Evolutionary conservation across 1,139 yeast species (phyloP).

Genomic region (Arxiozyma telluris): DNA sequence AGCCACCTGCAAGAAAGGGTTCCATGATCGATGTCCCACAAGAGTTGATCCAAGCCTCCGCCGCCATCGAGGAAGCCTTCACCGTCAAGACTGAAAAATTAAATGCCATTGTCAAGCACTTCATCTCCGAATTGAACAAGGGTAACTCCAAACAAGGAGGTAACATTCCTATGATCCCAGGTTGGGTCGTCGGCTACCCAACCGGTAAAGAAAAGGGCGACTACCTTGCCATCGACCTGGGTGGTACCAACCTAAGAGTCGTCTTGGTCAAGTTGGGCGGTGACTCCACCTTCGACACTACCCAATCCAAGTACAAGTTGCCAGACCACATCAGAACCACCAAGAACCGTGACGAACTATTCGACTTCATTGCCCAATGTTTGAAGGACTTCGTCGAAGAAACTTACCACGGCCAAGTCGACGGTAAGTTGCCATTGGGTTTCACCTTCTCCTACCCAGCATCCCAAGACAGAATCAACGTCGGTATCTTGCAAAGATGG

Average conservation of each 20-base stretch:
- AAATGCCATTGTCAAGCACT: constrained; percentile 58
- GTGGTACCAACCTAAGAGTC: constrained; percentile 90
- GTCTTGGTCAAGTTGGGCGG: constrained; percentile 79
- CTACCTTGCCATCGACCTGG: constrained; percentile 86
- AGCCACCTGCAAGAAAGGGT: constrained; percentile 75
- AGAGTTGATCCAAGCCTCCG: constrained; percentile 50
- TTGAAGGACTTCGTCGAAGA: constrained; percentile 55
- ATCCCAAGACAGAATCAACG: constrained; percentile 71
- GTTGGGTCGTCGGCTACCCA: constrained; percentile 93
- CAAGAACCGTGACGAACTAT: constrained; percentile 56
- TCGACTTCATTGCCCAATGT: constrained; percentile 79
- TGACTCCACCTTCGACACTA: constrained; percentile 65
- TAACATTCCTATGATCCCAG: constrained; percentile 91
- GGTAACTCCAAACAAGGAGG: constrained; percentile 72
- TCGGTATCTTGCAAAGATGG: constrained; percentile 90
- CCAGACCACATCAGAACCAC: constrained; percentile 76
- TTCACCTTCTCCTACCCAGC: constrained; percentile 96
- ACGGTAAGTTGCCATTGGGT: constrained; percentile 59
- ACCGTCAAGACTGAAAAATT: constrained; percentile 54
- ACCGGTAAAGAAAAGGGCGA: constrained; percentile 86
- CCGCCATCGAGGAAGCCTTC: constrained; percentile 53
- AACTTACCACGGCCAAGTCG: constrained; percentile 54
- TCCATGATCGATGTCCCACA: constrained; percentile 70
- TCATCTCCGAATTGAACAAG: constrained; percentile 63
- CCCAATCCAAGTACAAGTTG: constrained; percentile 72